Evolutionary conservation across 371 early-diverging fungal genomes (phyloP).

Genomic region (Mucor plumbeus): DNA sequence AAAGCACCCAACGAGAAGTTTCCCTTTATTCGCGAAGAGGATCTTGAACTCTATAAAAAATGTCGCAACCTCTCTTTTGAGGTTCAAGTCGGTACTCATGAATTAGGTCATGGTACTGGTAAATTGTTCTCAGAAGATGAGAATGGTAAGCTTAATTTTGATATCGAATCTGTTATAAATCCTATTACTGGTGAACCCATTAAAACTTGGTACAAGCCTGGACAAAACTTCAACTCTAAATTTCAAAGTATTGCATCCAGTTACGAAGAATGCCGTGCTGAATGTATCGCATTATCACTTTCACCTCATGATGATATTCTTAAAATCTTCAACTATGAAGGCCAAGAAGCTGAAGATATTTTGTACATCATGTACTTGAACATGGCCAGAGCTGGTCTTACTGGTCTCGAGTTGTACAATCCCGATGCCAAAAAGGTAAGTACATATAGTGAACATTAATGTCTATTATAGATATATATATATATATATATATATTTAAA

Average conservation of each 20-base stretch:
- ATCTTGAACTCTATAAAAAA: conserved; percentile 50
- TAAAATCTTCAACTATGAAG: conserved; percentile 59
- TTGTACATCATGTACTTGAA: conserved; percentile 58
- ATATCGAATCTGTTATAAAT: conserved; percentile 36
- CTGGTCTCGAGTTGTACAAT: conserved; percentile 59
- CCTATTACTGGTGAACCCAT: conserved; percentile 58
- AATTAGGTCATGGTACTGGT: conserved; percentile 67
- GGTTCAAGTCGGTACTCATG: conserved; percentile 60
- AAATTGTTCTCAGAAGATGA: conserved; percentile 59
- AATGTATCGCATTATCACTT: conserved; percentile 62
- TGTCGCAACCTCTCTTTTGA: conserved; percentile 61
- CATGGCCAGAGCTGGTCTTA: conserved; percentile 67
- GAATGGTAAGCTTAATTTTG: conserved; percentile 61
- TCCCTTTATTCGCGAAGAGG: conserved; percentile 54
- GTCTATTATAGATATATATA: background rate
- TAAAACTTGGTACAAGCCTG: conserved; percentile 64
- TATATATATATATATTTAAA: background rate
- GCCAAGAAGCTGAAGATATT: conserved; percentile 56
- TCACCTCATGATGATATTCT: conserved; percentile 49
- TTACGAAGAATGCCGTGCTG: conserved; percentile 72
- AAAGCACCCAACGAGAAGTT: conserved; percentile 55
- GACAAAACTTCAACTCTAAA: conserved; percentile 62
- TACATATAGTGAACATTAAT: too few species aligned
- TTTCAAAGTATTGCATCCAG: conserved; percentile 55
- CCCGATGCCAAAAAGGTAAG: conserved; percentile 52